These are phyloP conservation scores for Solanum sparsipilum DNA, from an alignment of 257 asterid genomes.

Conservation along the genomic window DNA sequence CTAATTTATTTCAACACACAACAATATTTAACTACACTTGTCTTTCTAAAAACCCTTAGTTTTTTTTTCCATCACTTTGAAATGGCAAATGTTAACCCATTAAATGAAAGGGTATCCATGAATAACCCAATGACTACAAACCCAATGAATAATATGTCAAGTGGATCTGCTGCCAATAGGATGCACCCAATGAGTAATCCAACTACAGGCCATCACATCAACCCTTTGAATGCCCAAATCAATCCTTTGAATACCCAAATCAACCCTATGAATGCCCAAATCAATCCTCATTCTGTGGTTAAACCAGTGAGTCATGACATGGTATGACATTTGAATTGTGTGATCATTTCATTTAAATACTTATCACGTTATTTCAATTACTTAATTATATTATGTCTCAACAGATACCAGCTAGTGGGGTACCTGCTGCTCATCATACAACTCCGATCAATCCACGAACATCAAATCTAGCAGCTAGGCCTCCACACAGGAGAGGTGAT, in stretches of 20 bases:
- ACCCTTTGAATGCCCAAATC: neutral
- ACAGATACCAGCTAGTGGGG: neutral
- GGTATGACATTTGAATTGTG: neutral
- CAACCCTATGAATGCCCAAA: neutral
- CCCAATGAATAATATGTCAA: neutral
- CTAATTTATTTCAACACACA: neutral
- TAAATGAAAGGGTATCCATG: neutral
- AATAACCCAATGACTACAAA: neutral
- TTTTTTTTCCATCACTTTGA: neutral
- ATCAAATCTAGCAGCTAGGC: conserved; percentile 1
- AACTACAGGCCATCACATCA: neutral
- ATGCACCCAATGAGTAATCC: neutral
- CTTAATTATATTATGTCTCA: neutral
- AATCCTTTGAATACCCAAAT: neutral
- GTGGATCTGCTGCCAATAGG: neutral
- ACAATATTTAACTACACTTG: conserved; percentile 3
- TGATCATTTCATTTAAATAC: neutral
- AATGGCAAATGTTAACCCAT: neutral
- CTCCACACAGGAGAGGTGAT: conserved; percentile 23
- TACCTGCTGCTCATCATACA: neutral
- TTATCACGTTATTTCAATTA: neutral
- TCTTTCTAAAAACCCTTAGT: neutral
- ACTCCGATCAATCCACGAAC: neutral
- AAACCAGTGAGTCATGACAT: neutral
- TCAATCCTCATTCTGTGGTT: neutral